phyloP scores from a whole-genome alignment of 495 filamentous ascomycete genomes.

The Echria macrotheca region DNA sequence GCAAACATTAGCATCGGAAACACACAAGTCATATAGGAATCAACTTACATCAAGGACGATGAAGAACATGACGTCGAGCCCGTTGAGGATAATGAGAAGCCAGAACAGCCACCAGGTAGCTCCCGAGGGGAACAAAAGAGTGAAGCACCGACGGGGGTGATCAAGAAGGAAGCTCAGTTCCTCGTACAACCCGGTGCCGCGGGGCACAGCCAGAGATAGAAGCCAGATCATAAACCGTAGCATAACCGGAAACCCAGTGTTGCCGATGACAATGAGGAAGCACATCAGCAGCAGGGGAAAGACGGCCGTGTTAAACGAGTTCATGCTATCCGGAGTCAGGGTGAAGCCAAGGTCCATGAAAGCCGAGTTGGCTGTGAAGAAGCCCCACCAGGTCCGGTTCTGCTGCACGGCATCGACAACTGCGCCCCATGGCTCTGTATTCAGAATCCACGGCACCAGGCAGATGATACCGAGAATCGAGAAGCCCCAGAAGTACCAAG shows the following conservation, averaged over 20 bases:
- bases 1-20: background rate
- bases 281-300: conserved; percentile 69
- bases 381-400: conserved; percentile 78
- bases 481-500: conserved; percentile 71
- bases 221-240: conserved; percentile 86
- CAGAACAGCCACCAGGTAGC: conserved; percentile 97
- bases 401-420: conserved; percentile 57
- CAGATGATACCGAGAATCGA: conserved; percentile 66
- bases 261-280: conserved; percentile 86
- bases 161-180: conserved; percentile 86
- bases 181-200: conserved; percentile 67
- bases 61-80: conserved; percentile 79
- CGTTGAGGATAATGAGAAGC: conserved; percentile 76
- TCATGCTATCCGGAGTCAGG: conserved; percentile 88
- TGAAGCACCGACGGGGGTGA: conserved; percentile 92
- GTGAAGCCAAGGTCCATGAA: conserved; percentile 89
- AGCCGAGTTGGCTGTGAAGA: conserved; percentile 77
- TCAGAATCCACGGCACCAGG: conserved; percentile 74
- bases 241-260: conserved; percentile 92
- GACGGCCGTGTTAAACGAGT: conserved; percentile 70
- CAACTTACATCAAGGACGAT: conserved; percentile 74
- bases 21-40: background rate
- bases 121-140: conserved; percentile 77
- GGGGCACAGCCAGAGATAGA: conserved; percentile 51
- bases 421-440: conserved; percentile 47